Conservation (phyloP, 148 eudicot species). For the Rhododendron kiyosumense region DNA sequence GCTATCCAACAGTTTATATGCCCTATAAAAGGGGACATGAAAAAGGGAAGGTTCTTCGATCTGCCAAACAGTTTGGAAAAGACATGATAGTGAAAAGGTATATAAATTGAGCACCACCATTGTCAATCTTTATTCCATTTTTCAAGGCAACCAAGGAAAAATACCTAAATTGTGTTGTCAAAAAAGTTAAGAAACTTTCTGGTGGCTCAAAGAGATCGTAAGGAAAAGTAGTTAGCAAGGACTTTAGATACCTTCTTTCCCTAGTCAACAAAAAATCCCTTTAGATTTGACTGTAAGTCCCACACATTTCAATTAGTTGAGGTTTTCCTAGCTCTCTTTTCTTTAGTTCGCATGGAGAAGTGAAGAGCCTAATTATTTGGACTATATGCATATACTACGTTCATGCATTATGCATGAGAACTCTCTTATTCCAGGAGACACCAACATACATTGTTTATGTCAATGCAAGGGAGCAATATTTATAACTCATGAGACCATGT, state of each 20-base stretch:
- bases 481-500: not conserved
- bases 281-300: not conserved
- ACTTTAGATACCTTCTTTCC: not conserved
- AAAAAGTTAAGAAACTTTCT: not conserved
- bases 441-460: not conserved
- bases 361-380: not conserved
- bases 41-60: not conserved
- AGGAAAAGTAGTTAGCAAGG: not conserved
- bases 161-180: not conserved
- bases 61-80: not conserved
- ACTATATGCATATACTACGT: not conserved
- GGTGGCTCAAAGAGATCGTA: not conserved
- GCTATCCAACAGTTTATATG: not conserved
- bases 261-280: not conserved
- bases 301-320: not conserved
- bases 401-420: not conserved
- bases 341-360: not conserved
- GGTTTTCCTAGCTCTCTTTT: not conserved
- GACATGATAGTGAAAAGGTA: not conserved
- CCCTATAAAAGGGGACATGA: not conserved
- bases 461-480: not conserved
- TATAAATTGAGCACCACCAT: not conserved
- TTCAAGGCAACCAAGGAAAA: not conserved
- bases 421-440: not conserved
- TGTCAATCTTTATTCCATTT: not conserved